phyloP scores from a whole-genome alignment of 129 eudicot species.

The Ambrosia artemisiifolia region DNA sequence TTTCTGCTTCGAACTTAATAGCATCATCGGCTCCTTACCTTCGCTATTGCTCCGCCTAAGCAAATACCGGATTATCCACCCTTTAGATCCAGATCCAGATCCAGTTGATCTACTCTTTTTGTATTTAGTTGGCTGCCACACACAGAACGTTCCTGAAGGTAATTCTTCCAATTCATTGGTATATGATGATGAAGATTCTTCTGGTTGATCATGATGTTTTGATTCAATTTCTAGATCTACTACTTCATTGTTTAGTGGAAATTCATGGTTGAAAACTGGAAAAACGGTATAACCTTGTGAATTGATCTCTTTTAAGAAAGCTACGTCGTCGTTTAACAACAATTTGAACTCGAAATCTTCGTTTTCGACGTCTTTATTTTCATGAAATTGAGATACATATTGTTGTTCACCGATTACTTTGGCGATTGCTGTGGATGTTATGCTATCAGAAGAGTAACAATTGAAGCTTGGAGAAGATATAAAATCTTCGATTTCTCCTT shows the following conservation, averaged over 20 bases:
- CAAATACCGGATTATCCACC: conserved; percentile 58
- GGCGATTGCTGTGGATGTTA: conserved; percentile 29
- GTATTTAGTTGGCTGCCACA: neutral
- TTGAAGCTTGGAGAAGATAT: conserved; percentile 42
- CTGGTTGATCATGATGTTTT: conserved; percentile 32
- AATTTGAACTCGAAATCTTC: conserved; percentile 48
- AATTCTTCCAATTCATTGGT: conserved; percentile 18
- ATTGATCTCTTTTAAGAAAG: conserved; percentile 17
- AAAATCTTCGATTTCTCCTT: neutral
- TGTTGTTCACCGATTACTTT: conserved; percentile 17
- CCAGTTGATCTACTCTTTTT: neutral
- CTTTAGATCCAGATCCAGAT: conserved; percentile 45
- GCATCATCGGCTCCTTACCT: conserved; percentile 49
- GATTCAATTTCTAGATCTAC: too few relatives aligned
- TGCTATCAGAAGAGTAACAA: conserved; percentile 33
- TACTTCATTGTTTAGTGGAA: neutral
- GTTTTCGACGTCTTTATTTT: neutral
- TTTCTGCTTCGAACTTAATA: conserved; percentile 29
- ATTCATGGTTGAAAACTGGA: conserved; percentile 56
- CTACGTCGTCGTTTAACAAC: conserved; percentile 6
- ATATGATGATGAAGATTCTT: conserved; percentile 49
- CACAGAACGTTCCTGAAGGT: neutral
- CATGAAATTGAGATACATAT: neutral
- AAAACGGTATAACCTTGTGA: conserved; percentile 29
- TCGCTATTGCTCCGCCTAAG: conserved; percentile 63